These are phyloP conservation scores for Puccinia novopanici DNA, from an alignment of 1,284 basidiomycete species.

Conservation along the genomic window DNA sequence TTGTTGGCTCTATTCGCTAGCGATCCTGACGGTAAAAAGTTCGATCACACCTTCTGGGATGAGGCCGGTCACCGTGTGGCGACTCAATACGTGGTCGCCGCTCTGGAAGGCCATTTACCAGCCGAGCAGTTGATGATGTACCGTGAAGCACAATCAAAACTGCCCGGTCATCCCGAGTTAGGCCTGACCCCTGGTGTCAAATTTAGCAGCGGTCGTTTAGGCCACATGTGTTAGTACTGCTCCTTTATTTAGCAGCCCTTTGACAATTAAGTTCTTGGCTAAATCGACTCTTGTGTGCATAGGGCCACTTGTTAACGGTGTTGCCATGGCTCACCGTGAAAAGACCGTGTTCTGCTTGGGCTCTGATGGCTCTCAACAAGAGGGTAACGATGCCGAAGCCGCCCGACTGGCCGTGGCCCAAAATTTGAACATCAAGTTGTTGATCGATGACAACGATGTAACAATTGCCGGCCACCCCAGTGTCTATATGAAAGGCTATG, in stretches of 20 bases:
- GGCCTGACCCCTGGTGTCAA: constrained; percentile 81
- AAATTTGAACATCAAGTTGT: constrained; percentile 74
- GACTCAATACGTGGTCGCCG: constrained; percentile 77
- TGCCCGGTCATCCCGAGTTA: constrained; percentile 81
- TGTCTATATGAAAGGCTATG: constrained; percentile 75
- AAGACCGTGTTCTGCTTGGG: constrained; percentile 78
- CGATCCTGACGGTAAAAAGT: constrained; percentile 60
- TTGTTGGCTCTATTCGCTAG: constrained; percentile 72
- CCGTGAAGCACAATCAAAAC: constrained; percentile 76
- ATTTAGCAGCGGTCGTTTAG: constrained; percentile 69
- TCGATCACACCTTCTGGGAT: constrained; percentile 58
- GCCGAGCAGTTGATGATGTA: constrained; percentile 76
- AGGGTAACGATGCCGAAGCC: constrained; percentile 83
- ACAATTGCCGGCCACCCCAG: constrained; percentile 78
- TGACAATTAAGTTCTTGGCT: constrained; percentile 74
- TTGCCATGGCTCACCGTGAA: constrained; percentile 73
- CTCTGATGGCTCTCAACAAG: constrained; percentile 83
- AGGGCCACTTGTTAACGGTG: constrained; percentile 67
- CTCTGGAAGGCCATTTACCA: constrained; percentile 71
- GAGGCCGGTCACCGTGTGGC: constrained; percentile 77
- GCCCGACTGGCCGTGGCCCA: constrained; percentile 80
- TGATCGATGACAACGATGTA: constrained; percentile 84
- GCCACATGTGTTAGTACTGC: constrained; percentile 57
- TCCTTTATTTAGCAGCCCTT: too few relatives aligned
- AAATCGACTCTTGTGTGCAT: background rate